Base-by-base conservation (phyloP, 495 filamentous ascomycete genomes). In the Opeltia flavorubescens region DNA sequence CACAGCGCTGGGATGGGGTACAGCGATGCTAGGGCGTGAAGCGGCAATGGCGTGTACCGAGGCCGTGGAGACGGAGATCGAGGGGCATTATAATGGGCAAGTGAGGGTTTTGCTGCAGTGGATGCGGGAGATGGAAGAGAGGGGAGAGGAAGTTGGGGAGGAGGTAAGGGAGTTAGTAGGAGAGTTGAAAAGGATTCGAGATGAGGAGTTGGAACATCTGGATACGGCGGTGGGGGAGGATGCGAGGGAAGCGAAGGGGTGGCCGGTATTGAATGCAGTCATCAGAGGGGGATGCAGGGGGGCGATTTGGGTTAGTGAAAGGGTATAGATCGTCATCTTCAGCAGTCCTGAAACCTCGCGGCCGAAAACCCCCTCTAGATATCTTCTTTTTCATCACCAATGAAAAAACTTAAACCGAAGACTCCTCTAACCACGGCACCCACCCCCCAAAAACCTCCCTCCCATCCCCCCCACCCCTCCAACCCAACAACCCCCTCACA, bases 31-130 rank as follows among this genome's bases (percentile, higher is more conserved):
- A 71, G 88, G 93, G 0, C 76, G 84, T 31, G 89, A 96, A 66
- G 89, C 91, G 0, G 88, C 91, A 3, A 98, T 98, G 91, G 91
- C 93, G 20, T 98, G 91, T 59, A 98, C 91, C 9, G 91, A 98
- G 65, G 91, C 91, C 4, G 88, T 98, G 25, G 91, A 98, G 68
- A 98, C 93, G 25, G 91, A 96, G 69, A 98, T 98, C 52, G 91
- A 93, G 0, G 76, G 75, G 13, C 91, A 98, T 62, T 98, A 98
- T 60, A 98, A 98, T 61, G 80, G 78, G 33, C 91, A 98, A 66
- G 83, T 98, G 27, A 64, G 84, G 41, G 69, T 72, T 31, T 67
- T 98, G 56, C 57, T 96, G 25, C 75, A 77, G 47, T 95, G 94
- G 85, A 71, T 85, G 51, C 70, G 74, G 26, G 73, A 80, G 58